phyloP scores from a whole-genome alignment of 2,329 filamentous ascomycete genomes.

The Sclerotinia sclerotiorum region DNA sequence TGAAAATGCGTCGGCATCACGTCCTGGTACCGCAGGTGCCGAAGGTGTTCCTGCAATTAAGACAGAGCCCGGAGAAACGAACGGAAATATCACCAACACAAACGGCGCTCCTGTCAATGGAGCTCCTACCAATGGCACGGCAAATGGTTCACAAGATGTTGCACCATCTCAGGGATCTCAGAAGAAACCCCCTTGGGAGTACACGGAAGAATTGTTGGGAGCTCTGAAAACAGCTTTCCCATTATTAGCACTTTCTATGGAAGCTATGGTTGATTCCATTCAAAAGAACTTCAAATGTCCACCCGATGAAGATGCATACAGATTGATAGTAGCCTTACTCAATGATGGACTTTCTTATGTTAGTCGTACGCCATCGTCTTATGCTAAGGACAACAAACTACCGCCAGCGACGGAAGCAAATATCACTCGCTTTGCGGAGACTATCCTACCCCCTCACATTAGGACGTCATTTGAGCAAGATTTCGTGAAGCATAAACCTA shows the following conservation, averaged over 20 bases:
- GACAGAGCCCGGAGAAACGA: constrained; percentile 36
- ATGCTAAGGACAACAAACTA: constrained; percentile 87
- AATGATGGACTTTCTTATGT: constrained; percentile 96
- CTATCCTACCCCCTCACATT: constrained; percentile 90
- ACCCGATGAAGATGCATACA: constrained; percentile 95
- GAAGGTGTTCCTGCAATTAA: constrained; percentile 41
- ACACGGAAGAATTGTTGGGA: constrained; percentile 92
- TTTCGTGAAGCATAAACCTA: constrained; percentile 92
- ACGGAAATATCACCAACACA: constrained; percentile 22
- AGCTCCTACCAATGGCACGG: constrained; percentile 48
- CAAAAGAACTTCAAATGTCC: constrained; percentile 99
- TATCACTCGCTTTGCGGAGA: constrained; percentile 94
- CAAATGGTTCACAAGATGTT: constrained; percentile 34
- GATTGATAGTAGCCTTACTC: constrained; percentile 92
- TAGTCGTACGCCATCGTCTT: constrained; percentile 79
- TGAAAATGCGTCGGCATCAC: constrained; percentile 38
- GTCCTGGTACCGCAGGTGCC: constrained; percentile 47
- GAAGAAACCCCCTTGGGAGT: constrained; percentile 88
- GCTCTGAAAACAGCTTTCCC: constrained; percentile 97
- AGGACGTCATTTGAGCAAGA: constrained; percentile 96
- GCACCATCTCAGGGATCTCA: constrained; percentile 17
- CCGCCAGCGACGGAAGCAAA: constrained; percentile 90
- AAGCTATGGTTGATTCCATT: constrained; percentile 99
- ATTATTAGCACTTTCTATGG: constrained; percentile 93
- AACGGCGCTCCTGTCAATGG: constrained; percentile 25